Evolutionary conservation across 2,329 filamentous ascomycete genomes (phyloP), one percentile per base, ranked within the genome.

Genomic region (Cladorrhinum sp.): DNA sequence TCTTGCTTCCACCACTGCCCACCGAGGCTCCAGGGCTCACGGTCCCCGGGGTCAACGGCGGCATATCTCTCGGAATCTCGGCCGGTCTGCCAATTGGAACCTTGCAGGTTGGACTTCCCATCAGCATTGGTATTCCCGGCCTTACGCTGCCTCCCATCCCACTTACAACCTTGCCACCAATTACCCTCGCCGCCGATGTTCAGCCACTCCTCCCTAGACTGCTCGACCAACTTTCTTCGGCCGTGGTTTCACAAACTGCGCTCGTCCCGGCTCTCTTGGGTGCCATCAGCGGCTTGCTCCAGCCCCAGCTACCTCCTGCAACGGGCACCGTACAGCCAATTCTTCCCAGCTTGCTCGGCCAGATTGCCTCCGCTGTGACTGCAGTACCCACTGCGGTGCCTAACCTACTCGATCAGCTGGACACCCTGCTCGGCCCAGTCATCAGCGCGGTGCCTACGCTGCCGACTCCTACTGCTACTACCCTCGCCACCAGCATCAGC

Each of bases 141-240:
- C 6, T 57, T 33, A 49, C 54, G 14, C 16, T 20, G 3, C 14
- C 16, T 16, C 33, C 21, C 18, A 18, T 20, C 9, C 14, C 54
- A 3, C 39, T 57, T n/a, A 33, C 39, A 8, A 48, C 54, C 10
- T 36, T 55, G 33, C 51, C 57, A 8, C 36, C 51, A 14, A 20
- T 50, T 6, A 12, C 50, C 2, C 24, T 60, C 18, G 18, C 57
- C 2, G n/a, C 57, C 2, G 39, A 16, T 14, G 57, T 53, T 10
- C 57, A 39, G 20, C 49, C 52, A 1, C 33, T 30, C n/a, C 8
- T 58, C 30, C 59, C 59, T 4, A 52, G 57, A 26, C n/a, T 58
- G 26, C 18, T 55, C 24, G 39, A 20, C 14, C 59, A 58, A 28
- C 59, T 58, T 3, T 57, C 55, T n/a, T 18, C 12, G 23, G 54